Base-by-base conservation (phyloP, 352 stramenopile species). In the Pythium rishiriense region DNA sequence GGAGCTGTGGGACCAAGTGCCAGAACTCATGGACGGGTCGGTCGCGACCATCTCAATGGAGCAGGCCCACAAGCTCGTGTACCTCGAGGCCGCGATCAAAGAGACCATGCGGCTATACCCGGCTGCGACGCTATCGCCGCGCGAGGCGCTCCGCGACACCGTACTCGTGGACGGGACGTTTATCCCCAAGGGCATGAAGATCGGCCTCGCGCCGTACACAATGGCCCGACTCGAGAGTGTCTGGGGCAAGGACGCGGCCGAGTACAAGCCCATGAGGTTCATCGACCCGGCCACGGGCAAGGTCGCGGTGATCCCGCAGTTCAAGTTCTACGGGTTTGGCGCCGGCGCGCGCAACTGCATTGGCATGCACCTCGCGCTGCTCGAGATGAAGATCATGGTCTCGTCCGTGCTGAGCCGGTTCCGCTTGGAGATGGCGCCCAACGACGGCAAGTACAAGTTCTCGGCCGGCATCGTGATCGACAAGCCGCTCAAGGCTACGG, bases 331-430 rank as follows among this genome's bases (percentile, higher is more conserved):
- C 48, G 31, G 48, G 28, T 55, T 55, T 43, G 48, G 48, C n/a
- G 48, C 26, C 19, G 48, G 48, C 6, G 63, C 67, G 19, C 51
- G 75, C 17, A 46, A 70, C 24, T 88, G 79, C 54, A 66, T 85
- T 19, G 79, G 79, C 37, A 76, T 68, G 55, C 53, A 69, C 21
- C 58, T 88, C 0, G 79, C 79, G 0, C 52, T 84, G 47, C 64
- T 85, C 17, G 71, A 87, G 55, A 68, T 83, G 14, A 79, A 83
- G 53, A 50, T 81, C 19, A 46, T 75, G 35, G 42, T 81, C 19
- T 51, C 69, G 14, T 59, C 55, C n/a, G 19, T 88, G 25, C 54
- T 88, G 9, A 59, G 61, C 17, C 61, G 72, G 22, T 87, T 81
- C 63, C 49, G 73, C 25, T 37, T 69, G 19, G 51, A 69, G 17